These are phyloP conservation scores for Lizonia empirigonia DNA, from an alignment of 2,329 filamentous ascomycete species.

Conservation along the genomic window DNA sequence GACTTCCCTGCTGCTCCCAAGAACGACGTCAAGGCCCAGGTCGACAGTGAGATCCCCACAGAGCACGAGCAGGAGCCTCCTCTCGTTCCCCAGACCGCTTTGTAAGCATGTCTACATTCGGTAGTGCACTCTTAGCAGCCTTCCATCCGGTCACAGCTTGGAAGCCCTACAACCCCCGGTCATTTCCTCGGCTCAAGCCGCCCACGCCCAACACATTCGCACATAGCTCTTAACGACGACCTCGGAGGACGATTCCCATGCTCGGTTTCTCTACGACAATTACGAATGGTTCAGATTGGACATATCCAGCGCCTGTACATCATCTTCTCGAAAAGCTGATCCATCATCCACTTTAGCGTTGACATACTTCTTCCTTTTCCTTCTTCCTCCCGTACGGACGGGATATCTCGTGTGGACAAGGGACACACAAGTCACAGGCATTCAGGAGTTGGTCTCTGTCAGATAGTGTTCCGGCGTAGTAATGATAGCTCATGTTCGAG, in stretches of 20 bases:
- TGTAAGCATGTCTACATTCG: slow-evolving; percentile 22
- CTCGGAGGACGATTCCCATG: slow-evolving; percentile 30
- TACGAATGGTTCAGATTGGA: slow-evolving; percentile 39
- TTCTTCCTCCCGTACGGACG: slow-evolving; percentile 4
- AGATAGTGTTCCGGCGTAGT: slow-evolving; percentile 11
- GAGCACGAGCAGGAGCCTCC: slow-evolving; percentile 24
- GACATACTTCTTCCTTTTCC: slow-evolving; percentile 24
- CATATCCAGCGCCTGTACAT: slow-evolving; percentile 28
- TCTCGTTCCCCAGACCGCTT: slow-evolving; percentile 36
- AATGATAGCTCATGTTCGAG: slow-evolving; percentile 3
- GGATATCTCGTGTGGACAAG: slow-evolving; percentile 1
- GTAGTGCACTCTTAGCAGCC: neutral
- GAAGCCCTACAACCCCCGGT: neutral
- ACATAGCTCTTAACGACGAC: slow-evolving; percentile 28
- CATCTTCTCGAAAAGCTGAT: slow-evolving; percentile 37
- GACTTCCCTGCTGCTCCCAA: slow-evolving; percentile 40
- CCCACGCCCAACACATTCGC: slow-evolving; percentile 9
- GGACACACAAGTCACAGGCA: slow-evolving; percentile 7
- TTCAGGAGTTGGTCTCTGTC: slow-evolving; percentile 14
- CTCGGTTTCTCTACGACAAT: slow-evolving; percentile 25
- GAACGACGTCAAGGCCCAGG: slow-evolving; percentile 26
- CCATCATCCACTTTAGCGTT: slow-evolving; percentile 30
- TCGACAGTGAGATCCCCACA: slow-evolving; percentile 18
- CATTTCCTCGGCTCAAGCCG: neutral
- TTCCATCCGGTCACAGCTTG: neutral